Base-by-base conservation (phyloP, 257 asterid genomes). In the Solanum habrochaites region DNA sequence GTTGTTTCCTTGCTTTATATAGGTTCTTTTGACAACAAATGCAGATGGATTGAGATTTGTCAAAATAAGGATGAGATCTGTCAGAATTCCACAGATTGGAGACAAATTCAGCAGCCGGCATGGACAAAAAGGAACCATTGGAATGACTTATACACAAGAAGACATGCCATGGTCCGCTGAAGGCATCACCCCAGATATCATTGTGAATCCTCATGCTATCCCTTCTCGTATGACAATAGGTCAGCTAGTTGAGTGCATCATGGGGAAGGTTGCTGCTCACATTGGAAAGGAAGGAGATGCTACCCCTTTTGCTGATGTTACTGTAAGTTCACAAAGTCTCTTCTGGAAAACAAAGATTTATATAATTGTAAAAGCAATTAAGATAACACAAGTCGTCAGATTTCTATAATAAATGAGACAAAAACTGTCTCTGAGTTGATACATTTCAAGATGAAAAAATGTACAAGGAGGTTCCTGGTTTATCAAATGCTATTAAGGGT, bases 21-120 rank as follows among this genome's bases (percentile, higher is more conserved):
- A 81, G 85, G 99, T 95, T 60, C 91, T 97, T 60, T 91, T 97
- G 74, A 97, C 98, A 60, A 97, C 98, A 13, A 97, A 97, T 87
- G 98, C 99, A 47, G 99, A 97, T 88, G 98, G 99, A 23, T 86
- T 97, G 85, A 92, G 98, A 85, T 97, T 97, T 91, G 96, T 95
- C 66, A 97, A 95, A 89, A 97, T 97, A 87, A 92, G 99, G 88
- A 96, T 97, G 81, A 92, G 99, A 91, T 97, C 99, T 3, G 96
- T 97, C 21, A 91, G 98, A 52, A 93, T 97, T 77, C 99, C 99
- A 62, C 99, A 97, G 91, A 97, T 97, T 73, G 91, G 91, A 16
- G 91, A 89, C 77, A 89, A 89, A 72, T 87, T 89, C 60, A 87
- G 89, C 71, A 87, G 91, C 47, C 60, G 91, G 78, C 91, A 89